Conservation (phyloP, 1,139 yeast species). For the Debaryomyces sp. region DNA sequence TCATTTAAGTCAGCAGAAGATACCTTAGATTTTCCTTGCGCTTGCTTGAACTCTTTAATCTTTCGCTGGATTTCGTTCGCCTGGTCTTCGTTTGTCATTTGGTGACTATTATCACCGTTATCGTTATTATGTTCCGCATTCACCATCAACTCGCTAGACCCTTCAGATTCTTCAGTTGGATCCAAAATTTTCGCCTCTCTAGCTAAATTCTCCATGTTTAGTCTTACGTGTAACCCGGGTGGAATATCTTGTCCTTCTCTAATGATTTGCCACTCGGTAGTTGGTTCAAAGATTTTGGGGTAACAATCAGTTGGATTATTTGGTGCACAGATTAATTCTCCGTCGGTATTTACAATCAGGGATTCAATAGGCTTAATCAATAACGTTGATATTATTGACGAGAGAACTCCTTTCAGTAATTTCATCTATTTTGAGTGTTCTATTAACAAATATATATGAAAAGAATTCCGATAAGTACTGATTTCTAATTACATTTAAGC, state of each 20-base stretch:
- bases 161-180: constrained; percentile 19
- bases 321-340: constrained; percentile 48
- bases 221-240: constrained; percentile 72
- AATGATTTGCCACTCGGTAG: constrained; percentile 67
- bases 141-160: constrained; percentile 16
- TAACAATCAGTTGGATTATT: constrained; percentile 57
- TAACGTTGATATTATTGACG: not conserved
- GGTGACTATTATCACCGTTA: not conserved
- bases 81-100: not conserved
- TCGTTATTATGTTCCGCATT: constrained; percentile 13
- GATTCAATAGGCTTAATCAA: constrained; percentile 1
- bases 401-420: not conserved
- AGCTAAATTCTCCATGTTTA: constrained; percentile 67
- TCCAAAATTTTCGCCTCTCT: constrained; percentile 67
- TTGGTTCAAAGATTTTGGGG: constrained; percentile 62
- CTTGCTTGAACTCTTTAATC: constrained; percentile 16
- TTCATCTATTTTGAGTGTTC: constrained; percentile 1
- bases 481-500: not conserved
- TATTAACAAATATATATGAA: not conserved
- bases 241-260: constrained; percentile 74
- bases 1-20: constrained; percentile 24
- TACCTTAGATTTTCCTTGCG: constrained; percentile 15
- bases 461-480: not conserved
- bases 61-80: constrained; percentile 16
- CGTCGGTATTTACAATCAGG: constrained; percentile 18